Evolutionary conservation across 1,139 yeast genomes (phyloP).

Genomic region (Magnusiomyces clavatus): DNA sequence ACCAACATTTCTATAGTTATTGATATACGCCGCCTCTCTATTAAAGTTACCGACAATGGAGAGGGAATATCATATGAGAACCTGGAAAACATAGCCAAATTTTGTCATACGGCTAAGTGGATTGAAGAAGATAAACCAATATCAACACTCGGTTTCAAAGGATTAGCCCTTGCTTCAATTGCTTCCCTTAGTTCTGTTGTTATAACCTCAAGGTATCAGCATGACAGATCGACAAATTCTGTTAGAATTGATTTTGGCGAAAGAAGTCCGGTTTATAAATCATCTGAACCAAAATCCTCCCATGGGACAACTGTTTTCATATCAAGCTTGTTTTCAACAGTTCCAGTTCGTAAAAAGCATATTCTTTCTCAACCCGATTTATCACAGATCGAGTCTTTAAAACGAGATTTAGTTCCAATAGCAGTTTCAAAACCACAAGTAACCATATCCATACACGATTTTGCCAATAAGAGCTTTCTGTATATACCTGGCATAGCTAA

Average conservation of each 20-base stretch:
- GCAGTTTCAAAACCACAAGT: constrained; percentile 30
- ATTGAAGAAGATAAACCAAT: constrained; percentile 25
- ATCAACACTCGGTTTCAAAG: constrained; percentile 34
- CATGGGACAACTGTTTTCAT: constrained; percentile 49
- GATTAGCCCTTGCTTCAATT: constrained; percentile 25
- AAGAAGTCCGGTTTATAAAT: constrained; percentile 10
- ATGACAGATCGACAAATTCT: constrained; percentile 33
- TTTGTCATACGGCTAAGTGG: constrained; percentile 42
- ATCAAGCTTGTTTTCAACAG: constrained; percentile 41
- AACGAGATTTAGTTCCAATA: constrained; percentile 33
- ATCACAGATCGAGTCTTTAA: constrained; percentile 31
- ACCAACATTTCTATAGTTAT: constrained; percentile 34
- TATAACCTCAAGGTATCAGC: constrained; percentile 31
- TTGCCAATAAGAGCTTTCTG: constrained; percentile 10
- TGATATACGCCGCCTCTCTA: constrained; percentile 35
- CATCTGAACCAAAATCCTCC: constrained; percentile 5
- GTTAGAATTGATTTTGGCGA: constrained; percentile 19
- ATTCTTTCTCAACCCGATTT: constrained; percentile 24
- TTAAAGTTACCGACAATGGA: constrained; percentile 48
- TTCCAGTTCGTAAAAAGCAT: constrained; percentile 51
- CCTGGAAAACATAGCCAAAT: constrained; percentile 32
- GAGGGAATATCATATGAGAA: constrained; percentile 47
- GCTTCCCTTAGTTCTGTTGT: constrained; percentile 20
- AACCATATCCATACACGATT: constrained; percentile 21
- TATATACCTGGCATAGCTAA: constrained; percentile 1